Conservation (phyloP, 2,329 filamentous ascomycete genomes). For the Metarhizium anisopliae region DNA sequence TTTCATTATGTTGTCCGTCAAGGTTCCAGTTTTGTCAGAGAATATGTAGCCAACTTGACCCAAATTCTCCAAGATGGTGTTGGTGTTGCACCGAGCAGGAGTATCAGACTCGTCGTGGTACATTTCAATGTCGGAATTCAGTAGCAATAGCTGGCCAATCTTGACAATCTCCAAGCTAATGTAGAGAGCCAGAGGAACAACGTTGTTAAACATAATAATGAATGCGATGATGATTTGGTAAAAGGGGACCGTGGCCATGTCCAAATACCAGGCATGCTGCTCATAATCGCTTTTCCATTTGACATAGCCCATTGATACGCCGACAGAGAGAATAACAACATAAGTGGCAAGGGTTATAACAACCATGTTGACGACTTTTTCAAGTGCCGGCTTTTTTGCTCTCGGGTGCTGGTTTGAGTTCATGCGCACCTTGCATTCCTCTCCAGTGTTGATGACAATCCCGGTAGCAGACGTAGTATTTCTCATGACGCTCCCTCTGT, state of each 20-base stretch:
- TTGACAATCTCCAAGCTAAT: constrained; percentile 86
- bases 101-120: constrained; percentile 79
- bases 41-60: constrained; percentile 88
- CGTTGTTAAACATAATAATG: constrained; percentile 94
- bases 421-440: constrained; percentile 89
- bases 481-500: constrained; percentile 74
- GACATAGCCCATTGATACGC: constrained; percentile 74
- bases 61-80: constrained; percentile 89
- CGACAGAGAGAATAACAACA: constrained; percentile 68
- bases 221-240: constrained; percentile 81
- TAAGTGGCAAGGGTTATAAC: constrained; percentile 74
- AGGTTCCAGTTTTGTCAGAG: constrained; percentile 87
- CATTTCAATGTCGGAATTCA: constrained; percentile 80
- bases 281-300: constrained; percentile 66
- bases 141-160: constrained; percentile 65
- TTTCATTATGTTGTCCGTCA: constrained; percentile 93
- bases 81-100: constrained; percentile 81
- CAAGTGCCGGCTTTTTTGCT: constrained; percentile 73
- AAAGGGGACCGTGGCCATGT: constrained; percentile 60
- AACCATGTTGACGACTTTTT: constrained; percentile 68
- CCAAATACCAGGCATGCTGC: constrained; percentile 65
- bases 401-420: constrained; percentile 83
- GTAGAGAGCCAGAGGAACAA: constrained; percentile 85
- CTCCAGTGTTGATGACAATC: constrained; percentile 78
- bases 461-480: constrained; percentile 70